These are phyloP conservation scores for Brettanomyces bruxellensis DNA, from an alignment of 805 yeast species.

Conservation along the genomic window DNA sequence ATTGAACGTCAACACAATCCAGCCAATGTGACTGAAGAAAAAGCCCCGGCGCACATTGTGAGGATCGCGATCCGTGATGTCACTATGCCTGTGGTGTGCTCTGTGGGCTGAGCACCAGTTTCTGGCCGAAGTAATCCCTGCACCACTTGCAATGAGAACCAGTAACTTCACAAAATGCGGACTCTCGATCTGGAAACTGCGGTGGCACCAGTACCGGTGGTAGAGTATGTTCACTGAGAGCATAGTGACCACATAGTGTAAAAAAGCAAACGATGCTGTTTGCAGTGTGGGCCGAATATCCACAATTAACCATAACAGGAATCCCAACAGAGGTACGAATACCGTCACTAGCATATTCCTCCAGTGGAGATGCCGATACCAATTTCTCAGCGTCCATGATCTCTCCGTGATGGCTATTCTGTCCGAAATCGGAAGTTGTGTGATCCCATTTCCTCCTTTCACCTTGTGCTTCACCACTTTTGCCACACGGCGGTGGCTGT, in stretches of 20 bases:
- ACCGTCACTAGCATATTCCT: conserved; percentile 49
- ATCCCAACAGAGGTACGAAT: conserved; percentile 39
- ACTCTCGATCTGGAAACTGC: conserved; percentile 38
- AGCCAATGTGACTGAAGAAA: conserved; percentile 78
- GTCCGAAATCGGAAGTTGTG: no score
- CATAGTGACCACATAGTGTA: conserved; percentile 52
- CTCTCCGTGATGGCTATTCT: conserved; percentile 43
- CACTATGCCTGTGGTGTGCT: conserved; percentile 85
- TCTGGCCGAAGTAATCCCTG: conserved; percentile 67
- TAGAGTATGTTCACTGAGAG: conserved; percentile 77
- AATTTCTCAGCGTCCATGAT: conserved; percentile 67
- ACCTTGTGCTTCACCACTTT: conserved; percentile 14
- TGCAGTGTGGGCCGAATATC: conserved; percentile 9
- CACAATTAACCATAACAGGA: conserved; percentile 2
- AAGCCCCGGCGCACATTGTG: conserved; percentile 76
- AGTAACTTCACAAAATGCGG: conserved; percentile 37
- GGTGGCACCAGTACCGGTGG: conserved; percentile 69
- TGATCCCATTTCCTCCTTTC: conserved; percentile 1
- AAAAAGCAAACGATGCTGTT: conserved; percentile 42
- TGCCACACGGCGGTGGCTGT: conserved; percentile 2
- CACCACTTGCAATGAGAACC: conserved; percentile 58
- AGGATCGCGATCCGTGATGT: conserved; percentile 76
- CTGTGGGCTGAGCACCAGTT: conserved; percentile 82
- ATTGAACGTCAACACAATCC: conserved; percentile 68
- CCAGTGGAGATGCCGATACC: conserved; percentile 73